Conservation (phyloP, 495 filamentous ascomycete genomes). For the Chaetomium cochliodes region DNA sequence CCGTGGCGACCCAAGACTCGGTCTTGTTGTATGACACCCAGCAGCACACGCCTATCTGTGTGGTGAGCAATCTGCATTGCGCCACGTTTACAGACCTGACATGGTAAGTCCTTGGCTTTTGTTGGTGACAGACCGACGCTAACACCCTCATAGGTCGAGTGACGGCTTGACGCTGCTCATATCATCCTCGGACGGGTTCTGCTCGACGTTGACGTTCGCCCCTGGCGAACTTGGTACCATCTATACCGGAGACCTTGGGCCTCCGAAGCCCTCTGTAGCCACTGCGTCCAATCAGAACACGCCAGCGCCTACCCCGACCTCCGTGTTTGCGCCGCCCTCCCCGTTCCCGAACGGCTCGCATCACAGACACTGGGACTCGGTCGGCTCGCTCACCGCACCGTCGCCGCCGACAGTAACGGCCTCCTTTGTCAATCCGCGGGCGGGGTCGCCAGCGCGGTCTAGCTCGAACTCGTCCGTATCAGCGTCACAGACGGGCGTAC, state of each 20-base stretch:
- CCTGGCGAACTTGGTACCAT: conserved; percentile 83
- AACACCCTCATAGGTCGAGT: conserved; percentile 68
- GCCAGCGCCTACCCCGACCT: conserved; percentile 63
- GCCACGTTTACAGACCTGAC: conserved; percentile 95
- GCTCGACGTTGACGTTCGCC: conserved; percentile 82
- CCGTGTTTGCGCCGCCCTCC: conserved; percentile 57
- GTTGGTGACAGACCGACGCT: conserved; percentile 18
- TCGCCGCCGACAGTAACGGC: conserved; percentile 50
- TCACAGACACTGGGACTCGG: conserved; percentile 52
- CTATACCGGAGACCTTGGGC: conserved; percentile 67
- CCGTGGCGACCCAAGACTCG: conserved; percentile 94
- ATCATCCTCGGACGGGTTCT: conserved; percentile 97
- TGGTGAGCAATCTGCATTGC: conserved; percentile 95
- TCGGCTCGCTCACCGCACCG: conserved; percentile 53
- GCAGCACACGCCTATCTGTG: conserved; percentile 84
- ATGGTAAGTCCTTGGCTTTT: conserved; percentile 60
- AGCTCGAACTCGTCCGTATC: conserved; percentile 79
- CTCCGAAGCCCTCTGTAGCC: conserved; percentile 44
- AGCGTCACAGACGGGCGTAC: conserved; percentile 33
- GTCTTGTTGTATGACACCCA: conserved; percentile 98
- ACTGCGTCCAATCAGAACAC: conserved; percentile 58
- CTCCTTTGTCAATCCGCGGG: conserved; percentile 53
- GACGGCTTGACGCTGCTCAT: conserved; percentile 92
- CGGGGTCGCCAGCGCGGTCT: conserved; percentile 74
- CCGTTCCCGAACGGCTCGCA: conserved; percentile 46